Base-by-base conservation (phyloP, 2,329 filamentous ascomycete genomes). In the Nemania sp. region DNA sequence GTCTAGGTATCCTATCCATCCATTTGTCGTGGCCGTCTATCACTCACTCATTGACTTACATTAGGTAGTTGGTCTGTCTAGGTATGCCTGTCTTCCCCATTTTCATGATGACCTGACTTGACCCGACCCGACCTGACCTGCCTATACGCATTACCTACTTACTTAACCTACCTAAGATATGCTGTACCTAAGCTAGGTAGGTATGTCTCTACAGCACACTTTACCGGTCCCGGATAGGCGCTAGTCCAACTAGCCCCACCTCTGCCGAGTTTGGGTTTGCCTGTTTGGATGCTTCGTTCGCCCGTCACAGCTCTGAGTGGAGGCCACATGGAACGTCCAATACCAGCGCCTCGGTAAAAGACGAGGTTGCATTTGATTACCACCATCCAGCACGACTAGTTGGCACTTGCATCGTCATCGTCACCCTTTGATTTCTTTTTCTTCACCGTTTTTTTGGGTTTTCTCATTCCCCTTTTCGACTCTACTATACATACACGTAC, bases 291-390 rank as follows among this genome's bases (percentile, higher is more conserved):
- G n/a, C n/a, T 32, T 32, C 26, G 27, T 2, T 22, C 29, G 24
- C 3, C 20, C 52, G 15, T 5, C 15, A 13, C 8, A 41, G 15
- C 41, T 26, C 41, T 8, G 20, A 49, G 62, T 18, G 35, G 47
- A 64, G 20, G 54, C 47, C 26, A 26, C 32, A 29, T 10, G 35
- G 13, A n/a, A 18, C 45, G 29, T 61, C 66, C 66, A 68, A 68
- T 65, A 58, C 66, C 52, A 59, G 57, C 47, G 45, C 66, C 43
- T 66, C 70, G 69, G 59, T 61, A 67, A 61, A 62, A 54, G 67
- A 20, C 70, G 72, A 70, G 70, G 74, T 76, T 67, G 61, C 69
- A 76, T 76, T 75, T 62, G 73, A 75, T 75, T 72, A 76, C 73
- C 72, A 76, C 73, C 73, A 70, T 71, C 18, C 29, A 15, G 11